A percentile compares a stretch with the other conserved stretches of the same genome.
Conservation (phyloP, 108 stramenopile species). For the Skeletonema marinoi region DNA sequence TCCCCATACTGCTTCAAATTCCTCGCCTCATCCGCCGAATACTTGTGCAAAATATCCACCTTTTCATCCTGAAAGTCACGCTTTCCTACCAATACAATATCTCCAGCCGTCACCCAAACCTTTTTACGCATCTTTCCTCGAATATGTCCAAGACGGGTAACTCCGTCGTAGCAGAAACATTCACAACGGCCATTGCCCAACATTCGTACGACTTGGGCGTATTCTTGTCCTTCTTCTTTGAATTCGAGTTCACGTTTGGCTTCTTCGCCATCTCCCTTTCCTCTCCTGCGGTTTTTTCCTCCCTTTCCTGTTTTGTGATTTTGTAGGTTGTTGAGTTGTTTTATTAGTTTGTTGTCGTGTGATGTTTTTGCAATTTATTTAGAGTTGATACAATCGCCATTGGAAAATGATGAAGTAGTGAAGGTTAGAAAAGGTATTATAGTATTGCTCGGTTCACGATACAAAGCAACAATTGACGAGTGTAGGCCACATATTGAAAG, state of each 20-base stretch:
- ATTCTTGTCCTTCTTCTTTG: constrained; percentile 97
- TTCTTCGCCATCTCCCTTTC: constrained; percentile 99
- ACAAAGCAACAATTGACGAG: neutral
- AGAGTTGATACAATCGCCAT: neutral
- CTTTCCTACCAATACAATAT: constrained; percentile 97
- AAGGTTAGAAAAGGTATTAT: neutral
- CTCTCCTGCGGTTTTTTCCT: constrained; percentile 98
- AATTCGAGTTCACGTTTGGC: constrained; percentile 99
- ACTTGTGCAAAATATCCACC: constrained; percentile 99
- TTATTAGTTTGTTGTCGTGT: neutral
- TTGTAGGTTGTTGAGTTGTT: neutral
- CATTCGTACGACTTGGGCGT: constrained; percentile 96
- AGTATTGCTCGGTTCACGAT: neutral
- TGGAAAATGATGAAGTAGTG: neutral
- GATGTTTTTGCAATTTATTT: neutral
- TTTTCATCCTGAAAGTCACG: constrained; percentile 99
- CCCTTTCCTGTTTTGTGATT: constrained; percentile 90
- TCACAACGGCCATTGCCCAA: constrained; percentile 98
- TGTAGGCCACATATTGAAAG: neutral
- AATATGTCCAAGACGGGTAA: constrained; percentile 97
- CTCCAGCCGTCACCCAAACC: constrained; percentile 97
- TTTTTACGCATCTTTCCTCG: constrained; percentile 99
- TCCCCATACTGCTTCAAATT: constrained; percentile 99
- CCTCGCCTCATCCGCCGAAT: constrained; percentile 99
- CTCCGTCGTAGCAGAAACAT: constrained; percentile 99